A percentile compares a stretch with the other conserved stretches of the same genome.
These are phyloP conservation scores for Hypoxylon perforatum DNA, from an alignment of 495 filamentous ascomycete species.

Conservation along the genomic window DNA sequence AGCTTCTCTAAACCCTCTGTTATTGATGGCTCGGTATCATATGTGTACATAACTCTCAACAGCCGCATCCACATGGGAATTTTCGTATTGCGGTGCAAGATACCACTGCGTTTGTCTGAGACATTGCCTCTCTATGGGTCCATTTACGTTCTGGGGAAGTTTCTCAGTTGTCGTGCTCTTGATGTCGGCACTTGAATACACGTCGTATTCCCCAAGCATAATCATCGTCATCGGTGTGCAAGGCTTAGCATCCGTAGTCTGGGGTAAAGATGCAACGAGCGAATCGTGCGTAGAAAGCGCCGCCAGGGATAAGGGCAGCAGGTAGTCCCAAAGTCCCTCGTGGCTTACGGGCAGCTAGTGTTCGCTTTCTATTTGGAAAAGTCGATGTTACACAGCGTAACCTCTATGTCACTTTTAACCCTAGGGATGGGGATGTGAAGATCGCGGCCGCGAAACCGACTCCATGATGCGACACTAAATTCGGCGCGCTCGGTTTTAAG, in stretches of 20 bases:
- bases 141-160: neutral
- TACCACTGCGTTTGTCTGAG: neutral
- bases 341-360: slow-evolving; percentile 12
- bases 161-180: neutral
- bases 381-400: slow-evolving; percentile 26
- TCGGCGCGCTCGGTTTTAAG: slow-evolving; percentile 8
- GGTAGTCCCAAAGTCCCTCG: neutral
- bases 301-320: neutral
- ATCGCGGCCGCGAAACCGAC: slow-evolving; percentile 35
- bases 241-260: slow-evolving; percentile 5
- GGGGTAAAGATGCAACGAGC: slow-evolving; percentile 20
- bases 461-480: slow-evolving; percentile 38
- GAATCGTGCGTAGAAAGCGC: neutral
- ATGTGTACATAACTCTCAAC: neutral
- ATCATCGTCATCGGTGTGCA: neutral
- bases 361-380: slow-evolving; percentile 3
- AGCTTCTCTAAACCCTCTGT: neutral
- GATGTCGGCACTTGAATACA: neutral
- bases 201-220: neutral
- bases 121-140: slow-evolving; percentile 2
- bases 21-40: neutral
- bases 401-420: slow-evolving; percentile 1
- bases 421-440: slow-evolving; percentile 21
- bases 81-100: neutral
- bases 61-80: too few species aligned